A percentile compares a stretch with the other conserved stretches of the same genome.
Evolutionary conservation across 192 early-diverging fungal species (phyloP).

Genomic region (Podila horticola): DNA sequence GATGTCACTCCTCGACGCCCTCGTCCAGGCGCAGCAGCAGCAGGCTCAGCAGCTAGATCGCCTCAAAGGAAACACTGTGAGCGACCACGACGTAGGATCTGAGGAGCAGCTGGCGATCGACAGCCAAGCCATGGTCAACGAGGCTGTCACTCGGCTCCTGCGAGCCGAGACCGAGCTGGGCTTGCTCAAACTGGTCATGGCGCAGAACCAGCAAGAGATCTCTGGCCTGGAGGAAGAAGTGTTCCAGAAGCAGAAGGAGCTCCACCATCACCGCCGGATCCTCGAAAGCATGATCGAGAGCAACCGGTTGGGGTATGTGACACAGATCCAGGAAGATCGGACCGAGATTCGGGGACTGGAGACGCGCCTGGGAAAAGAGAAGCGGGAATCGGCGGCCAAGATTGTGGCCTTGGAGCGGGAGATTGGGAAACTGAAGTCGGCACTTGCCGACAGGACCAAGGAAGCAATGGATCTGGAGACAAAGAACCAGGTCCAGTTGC

Average conservation of each 20-base stretch:
- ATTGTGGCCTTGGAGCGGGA: constrained; percentile 4
- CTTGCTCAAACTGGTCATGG: constrained; percentile 34
- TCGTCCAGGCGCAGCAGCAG: neutral
- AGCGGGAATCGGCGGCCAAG: neutral
- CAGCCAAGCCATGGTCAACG: neutral
- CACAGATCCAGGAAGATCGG: constrained; percentile 15
- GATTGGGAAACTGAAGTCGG: neutral
- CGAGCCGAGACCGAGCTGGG: constrained; percentile 33
- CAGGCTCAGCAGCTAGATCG: neutral
- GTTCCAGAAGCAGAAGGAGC: constrained; percentile 14
- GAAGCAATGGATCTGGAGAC: constrained; percentile 4
- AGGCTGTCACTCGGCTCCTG: constrained; percentile 22
- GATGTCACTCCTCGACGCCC: constrained; percentile 6
- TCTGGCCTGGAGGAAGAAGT: constrained; percentile 36
- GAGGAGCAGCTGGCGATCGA: neutral
- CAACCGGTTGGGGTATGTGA: constrained; percentile 8
- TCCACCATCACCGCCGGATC: constrained; percentile 15
- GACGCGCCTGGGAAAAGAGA: neutral
- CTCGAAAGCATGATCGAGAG: constrained; percentile 12
- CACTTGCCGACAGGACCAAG: neutral
- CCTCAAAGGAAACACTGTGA: neutral
- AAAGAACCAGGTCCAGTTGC: neutral
- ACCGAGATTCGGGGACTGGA: constrained; percentile 2
- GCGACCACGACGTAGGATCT: neutral
- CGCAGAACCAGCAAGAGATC: constrained; percentile 29